Evolutionary conservation across 768 basidiomycete genomes (phyloP), one percentile per base, ranked within the genome.

Genomic region (Peribolospora baueri): DNA sequence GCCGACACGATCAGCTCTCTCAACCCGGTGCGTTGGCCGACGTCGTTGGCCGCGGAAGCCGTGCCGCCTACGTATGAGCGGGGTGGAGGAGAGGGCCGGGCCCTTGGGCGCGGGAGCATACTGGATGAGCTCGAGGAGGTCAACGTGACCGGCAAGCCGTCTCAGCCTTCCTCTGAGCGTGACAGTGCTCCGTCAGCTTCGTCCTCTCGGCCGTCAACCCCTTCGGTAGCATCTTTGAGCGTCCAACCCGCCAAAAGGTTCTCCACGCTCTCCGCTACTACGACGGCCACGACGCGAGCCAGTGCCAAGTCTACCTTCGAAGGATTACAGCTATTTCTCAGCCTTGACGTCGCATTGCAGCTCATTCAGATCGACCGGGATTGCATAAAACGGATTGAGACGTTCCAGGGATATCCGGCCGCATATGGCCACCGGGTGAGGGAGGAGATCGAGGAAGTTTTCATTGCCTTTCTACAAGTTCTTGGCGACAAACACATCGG

Each of bases 301-400:
- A 13, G 43, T 45, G 43, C 8, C 43, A 45, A 13, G 43, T 25
- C 25, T 25, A 25, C 25, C 45, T 64, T 72, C 62, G 70, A 75
- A 61, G 75, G 77, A 46, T 74, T 98, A 3, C 88, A 97, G 61
- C 74, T 93, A 5, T 69, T 95, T 3, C 78, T 98, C 11, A 95
- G 88, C 4, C 76, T 98, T 9, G 90, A 95, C 63, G 75, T 80
- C 10, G 84, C 87, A 0, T 73, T 98, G 0, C 81, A 88, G 62
- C 75, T 98, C 43, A 90, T 98, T 55, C 90, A 97, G 58, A 81
- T 84, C 0, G 81, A 86, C 63, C 81, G 90, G 52, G 88, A 93
- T 58, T 76, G 82, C 0, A 73, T 90, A 46, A 95, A 97, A 67
- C 78, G 93, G 9, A 79, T 85, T 2, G 87, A 98, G 64, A 86